Conservation (phyloP, 2,329 filamentous ascomycete species). For the Rachicladosporium sp. region DNA sequence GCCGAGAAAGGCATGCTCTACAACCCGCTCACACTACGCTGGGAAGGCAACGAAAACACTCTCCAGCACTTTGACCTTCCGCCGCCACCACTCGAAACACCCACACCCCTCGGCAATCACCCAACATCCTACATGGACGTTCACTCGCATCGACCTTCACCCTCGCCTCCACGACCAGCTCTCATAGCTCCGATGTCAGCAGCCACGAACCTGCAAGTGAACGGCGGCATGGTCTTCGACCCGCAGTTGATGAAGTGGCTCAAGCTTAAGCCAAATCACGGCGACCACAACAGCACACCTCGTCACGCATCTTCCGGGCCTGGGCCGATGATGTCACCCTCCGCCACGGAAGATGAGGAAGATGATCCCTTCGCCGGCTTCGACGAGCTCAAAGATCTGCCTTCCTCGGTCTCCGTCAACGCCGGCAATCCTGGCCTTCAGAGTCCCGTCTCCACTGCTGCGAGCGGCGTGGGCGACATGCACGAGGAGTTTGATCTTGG, state of each 20-base stretch:
- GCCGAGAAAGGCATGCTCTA: conserved; percentile 93
- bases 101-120: conserved; percentile 22
- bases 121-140: conserved; percentile 21
- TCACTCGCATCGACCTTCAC: conserved; percentile 18
- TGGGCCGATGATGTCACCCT: conserved; percentile 21
- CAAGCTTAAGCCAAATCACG: conserved; percentile 39
- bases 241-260: conserved; percentile 97
- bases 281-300: conserved; percentile 23
- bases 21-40: conserved; percentile 72
- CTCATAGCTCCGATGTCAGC: conserved; percentile 71
- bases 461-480: conserved; percentile 61
- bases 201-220: conserved; percentile 75
- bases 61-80: conserved; percentile 61
- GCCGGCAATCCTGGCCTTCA: conserved; percentile 12
- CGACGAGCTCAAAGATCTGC: conserved; percentile 72
- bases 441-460: conserved; percentile 27
- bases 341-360: conserved; percentile 65
- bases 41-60: conserved; percentile 93
- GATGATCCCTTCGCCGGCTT: conserved; percentile 92
- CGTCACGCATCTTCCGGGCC: no score
- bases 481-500: conserved; percentile 97
- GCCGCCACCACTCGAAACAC: conserved; percentile 21
- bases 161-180: conserved; percentile 47
- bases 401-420: conserved; percentile 9
- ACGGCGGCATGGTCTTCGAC: conserved; percentile 98